Conservation (phyloP, 208 protist species). For the Porcisia hertigi region DNA sequence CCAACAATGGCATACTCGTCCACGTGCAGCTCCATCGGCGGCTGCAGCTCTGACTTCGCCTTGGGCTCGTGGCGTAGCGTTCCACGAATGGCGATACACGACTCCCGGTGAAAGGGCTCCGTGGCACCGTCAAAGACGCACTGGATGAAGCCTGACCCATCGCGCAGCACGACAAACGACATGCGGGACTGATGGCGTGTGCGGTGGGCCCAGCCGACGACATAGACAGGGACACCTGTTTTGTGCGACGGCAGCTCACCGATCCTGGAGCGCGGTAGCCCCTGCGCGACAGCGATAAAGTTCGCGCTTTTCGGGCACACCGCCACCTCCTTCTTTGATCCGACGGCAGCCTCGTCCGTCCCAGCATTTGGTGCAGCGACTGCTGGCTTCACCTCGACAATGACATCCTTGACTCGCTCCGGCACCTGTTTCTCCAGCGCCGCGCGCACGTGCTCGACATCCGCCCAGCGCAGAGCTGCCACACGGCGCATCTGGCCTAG, state of each 20-base stretch:
- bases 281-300: constrained; percentile 50
- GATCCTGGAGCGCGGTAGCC: constrained; percentile 46
- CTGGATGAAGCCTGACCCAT: constrained; percentile 96
- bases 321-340: constrained; percentile 43
- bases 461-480: constrained; percentile 75
- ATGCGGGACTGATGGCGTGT: constrained; percentile 94
- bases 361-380: constrained; percentile 8
- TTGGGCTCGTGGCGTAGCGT: constrained; percentile 77
- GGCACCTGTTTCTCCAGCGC: constrained; percentile 72
- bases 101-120: constrained; percentile 85
- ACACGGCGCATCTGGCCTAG: constrained; percentile 82
- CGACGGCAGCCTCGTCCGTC: constrained; percentile 9
- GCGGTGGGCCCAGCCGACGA: constrained; percentile 96
- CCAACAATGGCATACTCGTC: constrained; percentile 89
- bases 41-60: constrained; percentile 78
- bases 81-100: constrained; percentile 83
- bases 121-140: constrained; percentile 90
- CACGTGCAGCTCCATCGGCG: constrained; percentile 86
- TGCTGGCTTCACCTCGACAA: constrained; percentile 18
- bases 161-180: constrained; percentile 96
- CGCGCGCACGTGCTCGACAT: constrained; percentile 61
- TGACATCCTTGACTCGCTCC: constrained; percentile 56
- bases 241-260: constrained; percentile 50
- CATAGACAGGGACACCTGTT: constrained; percentile 68
- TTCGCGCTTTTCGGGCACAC: constrained; percentile 58